Conservation (phyloP, 2,329 filamentous ascomycete genomes). For the Ophiocordyceps camponoti-rufipedis region DNA sequence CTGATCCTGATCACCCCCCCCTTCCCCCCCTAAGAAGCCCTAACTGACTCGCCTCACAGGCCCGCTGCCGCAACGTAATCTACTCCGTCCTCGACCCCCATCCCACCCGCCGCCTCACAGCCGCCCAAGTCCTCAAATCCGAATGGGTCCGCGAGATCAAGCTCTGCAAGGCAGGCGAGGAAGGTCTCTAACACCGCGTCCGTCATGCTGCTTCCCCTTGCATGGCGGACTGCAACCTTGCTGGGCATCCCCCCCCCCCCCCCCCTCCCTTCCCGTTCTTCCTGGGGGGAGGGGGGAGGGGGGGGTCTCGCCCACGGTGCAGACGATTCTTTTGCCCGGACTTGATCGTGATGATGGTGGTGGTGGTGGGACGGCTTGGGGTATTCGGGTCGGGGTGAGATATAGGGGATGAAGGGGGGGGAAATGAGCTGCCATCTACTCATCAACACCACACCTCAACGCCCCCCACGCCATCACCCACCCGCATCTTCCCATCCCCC, state of each 20-base stretch:
- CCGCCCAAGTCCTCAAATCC: constrained; percentile 90
- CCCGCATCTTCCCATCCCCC: too few species aligned
- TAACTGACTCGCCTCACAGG: constrained; percentile 29
- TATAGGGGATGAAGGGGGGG: too few species aligned
- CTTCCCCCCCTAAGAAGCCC: background rate
- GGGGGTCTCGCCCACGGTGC: constrained; percentile 7
- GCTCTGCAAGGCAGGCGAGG: constrained; percentile 88
- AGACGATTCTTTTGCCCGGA: constrained; percentile 5
- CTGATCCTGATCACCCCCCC: background rate
- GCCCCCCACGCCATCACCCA: too few species aligned
- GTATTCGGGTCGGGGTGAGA: too few species aligned
- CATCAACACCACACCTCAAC: too few species aligned
- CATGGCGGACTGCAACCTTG: constrained; percentile 10
- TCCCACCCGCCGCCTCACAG: constrained; percentile 77
- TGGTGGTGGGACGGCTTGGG: background rate
- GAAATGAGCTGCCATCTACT: too few species aligned
- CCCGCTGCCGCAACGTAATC: constrained; percentile 93
- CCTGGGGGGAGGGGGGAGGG: background rate
- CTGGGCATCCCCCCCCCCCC: too few species aligned
- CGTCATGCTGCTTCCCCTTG: constrained; percentile 8
- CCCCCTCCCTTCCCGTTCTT: background rate
- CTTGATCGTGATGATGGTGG: too few species aligned
- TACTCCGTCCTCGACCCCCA: constrained; percentile 97
- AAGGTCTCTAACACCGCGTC: constrained; percentile 51
- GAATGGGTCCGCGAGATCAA: constrained; percentile 98